Conservation (phyloP, 169 alveolate species). For the Babesia gibsoni region DNA sequence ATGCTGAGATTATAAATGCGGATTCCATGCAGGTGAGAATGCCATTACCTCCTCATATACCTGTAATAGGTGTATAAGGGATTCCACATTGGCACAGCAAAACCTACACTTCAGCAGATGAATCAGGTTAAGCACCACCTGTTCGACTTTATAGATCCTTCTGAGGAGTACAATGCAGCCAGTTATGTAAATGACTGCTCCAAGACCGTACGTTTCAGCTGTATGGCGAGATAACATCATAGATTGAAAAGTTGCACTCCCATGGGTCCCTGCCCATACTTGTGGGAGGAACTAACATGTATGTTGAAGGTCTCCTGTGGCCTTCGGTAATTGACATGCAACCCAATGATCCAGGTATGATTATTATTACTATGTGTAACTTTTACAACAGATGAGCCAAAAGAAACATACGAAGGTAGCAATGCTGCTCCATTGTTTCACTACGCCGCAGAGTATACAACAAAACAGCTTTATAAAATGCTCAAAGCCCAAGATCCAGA, state of each 20-base stretch:
- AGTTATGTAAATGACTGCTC: constrained; percentile 50
- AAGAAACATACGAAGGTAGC: constrained; percentile 34
- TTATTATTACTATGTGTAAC: not conserved
- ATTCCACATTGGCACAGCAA: constrained; percentile 70
- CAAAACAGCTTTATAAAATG: constrained; percentile 55
- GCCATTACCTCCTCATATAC: not conserved
- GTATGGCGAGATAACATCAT: not conserved
- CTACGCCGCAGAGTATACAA: constrained; percentile 31
- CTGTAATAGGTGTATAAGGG: constrained; percentile 58
- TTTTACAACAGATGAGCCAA: not conserved
- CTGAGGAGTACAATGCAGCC: constrained; percentile 63
- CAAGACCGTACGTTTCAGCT: constrained; percentile 23
- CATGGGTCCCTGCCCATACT: constrained; percentile 54
- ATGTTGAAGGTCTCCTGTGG: constrained; percentile 70
- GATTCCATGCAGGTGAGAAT: constrained; percentile 75
- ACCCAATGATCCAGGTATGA: not conserved
- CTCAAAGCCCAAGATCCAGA: constrained; percentile 62
- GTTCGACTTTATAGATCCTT: constrained; percentile 55
- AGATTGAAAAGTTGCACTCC: constrained; percentile 26
- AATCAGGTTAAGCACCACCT: constrained; percentile 66
- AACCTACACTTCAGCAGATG: constrained; percentile 64
- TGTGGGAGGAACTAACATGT: constrained; percentile 73
- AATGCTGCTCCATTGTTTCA: not conserved
- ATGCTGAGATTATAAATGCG: constrained; percentile 68
- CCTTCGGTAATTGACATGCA: constrained; percentile 63